Evolutionary conservation across 345 rosid genomes (phyloP), one percentile per base, ranked within the genome.

Genomic region (Gossypium raimondii): DNA sequence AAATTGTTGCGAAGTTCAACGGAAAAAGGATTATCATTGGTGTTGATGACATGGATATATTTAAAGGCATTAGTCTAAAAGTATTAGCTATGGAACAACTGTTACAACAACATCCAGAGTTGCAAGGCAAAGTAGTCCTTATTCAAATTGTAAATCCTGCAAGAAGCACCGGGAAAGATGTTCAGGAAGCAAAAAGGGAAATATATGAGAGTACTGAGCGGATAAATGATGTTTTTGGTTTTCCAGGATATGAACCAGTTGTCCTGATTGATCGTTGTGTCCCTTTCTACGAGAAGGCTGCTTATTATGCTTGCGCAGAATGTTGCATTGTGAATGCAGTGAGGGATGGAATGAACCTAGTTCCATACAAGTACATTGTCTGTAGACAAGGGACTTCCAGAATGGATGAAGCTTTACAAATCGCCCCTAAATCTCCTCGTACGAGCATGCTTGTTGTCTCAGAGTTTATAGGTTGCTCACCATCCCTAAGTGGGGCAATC

Each of bases 401-500:
- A 47, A 77, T 88, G 87, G 83, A 85, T 25, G 76, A 80, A 72
- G 88, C 87, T 29, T 17, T 83, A 61, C 83, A 81, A 52, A 38
- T 72, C 52, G 38, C 59, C 47, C 17, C 73, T 29, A 47, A 9
- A 17, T 73, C 76, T 24, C 57, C 69, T 50, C 67, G 76, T 7
- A 44, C n/a, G 7, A 81, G 87, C 43, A 81, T 81, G 87, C 50
- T 84, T 44, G 85, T 84, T 13, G 80, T 84, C 51, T 84, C 86
- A n/a, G 86, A 84, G 75, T 84, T 79, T 65, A 77, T 81, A 25
- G 84, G 86, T 50, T 84, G 85, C 67, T 81, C 87, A 50, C 87
- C 85, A 1, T 84, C 85, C 5, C 80, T 84, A 48, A 82, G 85
- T 73, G 87, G 87, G 25, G 83, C 87, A 43, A 79, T 81, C 70